Conservation (phyloP, 1,284 basidiomycete species). For the Puccinia coronata region DNA sequence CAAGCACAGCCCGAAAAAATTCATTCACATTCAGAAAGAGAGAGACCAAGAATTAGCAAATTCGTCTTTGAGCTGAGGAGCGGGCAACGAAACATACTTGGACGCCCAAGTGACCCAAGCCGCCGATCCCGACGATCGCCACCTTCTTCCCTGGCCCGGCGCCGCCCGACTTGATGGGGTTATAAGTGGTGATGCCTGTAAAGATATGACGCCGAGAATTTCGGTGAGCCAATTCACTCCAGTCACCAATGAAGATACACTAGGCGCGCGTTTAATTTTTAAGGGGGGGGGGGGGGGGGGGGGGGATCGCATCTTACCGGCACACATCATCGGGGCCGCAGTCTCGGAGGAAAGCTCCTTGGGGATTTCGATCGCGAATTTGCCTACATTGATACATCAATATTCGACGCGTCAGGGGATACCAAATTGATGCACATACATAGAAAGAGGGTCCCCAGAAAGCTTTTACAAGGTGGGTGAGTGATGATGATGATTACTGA, state of each 20-base stretch:
- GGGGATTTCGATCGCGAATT: slow-evolving; percentile 47
- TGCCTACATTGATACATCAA: no score
- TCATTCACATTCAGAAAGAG: not conserved
- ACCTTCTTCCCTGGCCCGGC: slow-evolving; percentile 46
- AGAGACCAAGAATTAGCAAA: not conserved
- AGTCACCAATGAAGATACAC: no score
- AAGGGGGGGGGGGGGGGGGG: no score
- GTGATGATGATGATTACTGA: not conserved
- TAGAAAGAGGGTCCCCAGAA: no score
- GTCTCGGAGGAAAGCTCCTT: slow-evolving; percentile 42
- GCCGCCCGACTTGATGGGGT: slow-evolving; percentile 39
- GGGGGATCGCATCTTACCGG: slow-evolving; percentile 43
- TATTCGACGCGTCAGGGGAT: no score
- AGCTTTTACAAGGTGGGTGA: no score
- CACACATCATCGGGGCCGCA: slow-evolving; percentile 50
- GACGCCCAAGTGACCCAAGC: slow-evolving; percentile 39
- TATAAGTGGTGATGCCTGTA: slow-evolving; percentile 43
- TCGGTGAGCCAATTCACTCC: no score
- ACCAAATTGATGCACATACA: no score
- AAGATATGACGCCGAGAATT: no score
- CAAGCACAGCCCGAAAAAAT: not conserved
- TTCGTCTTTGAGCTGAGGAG: no score
- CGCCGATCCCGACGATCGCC: slow-evolving; percentile 45
- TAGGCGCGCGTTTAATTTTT: no score
- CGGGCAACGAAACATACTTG: slow-evolving; percentile 37